A percentile compares a stretch with the other conserved stretches of the same genome.
Conservation (phyloP, 75 land plant genomes). For the Selaginella tamariscina region DNA sequence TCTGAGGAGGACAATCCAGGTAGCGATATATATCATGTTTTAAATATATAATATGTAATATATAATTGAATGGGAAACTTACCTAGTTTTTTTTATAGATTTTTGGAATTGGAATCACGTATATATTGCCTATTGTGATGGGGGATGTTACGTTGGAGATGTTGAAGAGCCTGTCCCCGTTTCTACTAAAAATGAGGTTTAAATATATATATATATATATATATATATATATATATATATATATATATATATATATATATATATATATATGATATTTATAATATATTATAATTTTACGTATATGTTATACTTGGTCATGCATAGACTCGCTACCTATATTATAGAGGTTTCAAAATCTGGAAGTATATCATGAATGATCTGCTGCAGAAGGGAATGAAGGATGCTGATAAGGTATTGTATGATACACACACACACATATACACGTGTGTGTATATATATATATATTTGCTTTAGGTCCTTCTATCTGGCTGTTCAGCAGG, state of each 20-base stretch:
- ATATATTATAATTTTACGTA: background rate
- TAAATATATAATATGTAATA: too few relatives aligned
- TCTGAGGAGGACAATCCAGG: background rate
- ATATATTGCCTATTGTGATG: background rate
- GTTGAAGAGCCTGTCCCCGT: background rate
- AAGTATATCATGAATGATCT: background rate
- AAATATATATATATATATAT: too few relatives aligned
- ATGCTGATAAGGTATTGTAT: background rate
- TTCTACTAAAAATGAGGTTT: background rate
- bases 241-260: too few relatives aligned
- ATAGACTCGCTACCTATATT: background rate
- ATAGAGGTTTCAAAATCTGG: background rate
- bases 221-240: too few relatives aligned
- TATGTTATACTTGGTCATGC: too few relatives aligned
- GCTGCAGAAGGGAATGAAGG: background rate
- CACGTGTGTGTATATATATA: background rate
- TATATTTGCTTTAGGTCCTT: background rate
- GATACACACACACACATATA: background rate
- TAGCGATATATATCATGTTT: too few relatives aligned
- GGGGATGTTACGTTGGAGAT: background rate
- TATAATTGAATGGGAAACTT: too few relatives aligned
- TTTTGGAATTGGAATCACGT: background rate
- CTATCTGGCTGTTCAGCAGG: constrained; percentile 1
- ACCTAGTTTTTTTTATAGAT: too few relatives aligned
- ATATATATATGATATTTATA: too few relatives aligned